Evolutionary conservation across 202 grass and related monocot species (phyloP).

Genomic region (Digitaria exilis): DNA sequence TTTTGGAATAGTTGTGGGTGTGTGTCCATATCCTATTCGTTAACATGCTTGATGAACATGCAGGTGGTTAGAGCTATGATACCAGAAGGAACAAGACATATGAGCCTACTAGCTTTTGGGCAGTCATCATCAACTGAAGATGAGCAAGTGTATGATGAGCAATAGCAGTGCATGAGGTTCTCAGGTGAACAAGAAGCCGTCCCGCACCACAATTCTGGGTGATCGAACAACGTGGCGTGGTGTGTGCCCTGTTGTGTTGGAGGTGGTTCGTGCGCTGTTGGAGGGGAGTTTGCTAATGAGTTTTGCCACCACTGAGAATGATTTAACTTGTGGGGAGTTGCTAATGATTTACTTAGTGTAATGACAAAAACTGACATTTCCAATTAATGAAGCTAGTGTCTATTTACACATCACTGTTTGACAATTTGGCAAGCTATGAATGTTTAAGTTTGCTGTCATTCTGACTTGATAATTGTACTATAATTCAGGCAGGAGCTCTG

Average conservation of each 20-base stretch:
- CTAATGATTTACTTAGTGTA: constrained; percentile 14
- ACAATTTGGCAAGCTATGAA: background rate
- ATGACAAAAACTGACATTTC: background rate
- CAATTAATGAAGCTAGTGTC: constrained; percentile 17
- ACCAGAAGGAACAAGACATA: constrained; percentile 79
- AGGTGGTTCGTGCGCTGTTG: background rate
- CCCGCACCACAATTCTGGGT: background rate
- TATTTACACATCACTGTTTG: background rate
- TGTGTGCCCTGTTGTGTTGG: too few species aligned
- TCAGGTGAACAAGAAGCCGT: background rate
- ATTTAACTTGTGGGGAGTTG: background rate
- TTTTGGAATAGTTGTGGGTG: background rate
- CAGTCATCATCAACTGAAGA: constrained; percentile 55
- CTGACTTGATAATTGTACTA: background rate
- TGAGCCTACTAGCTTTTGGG: constrained; percentile 81
- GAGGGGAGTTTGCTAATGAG: background rate
- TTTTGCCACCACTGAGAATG: constrained; percentile 5
- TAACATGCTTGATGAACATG: constrained; percentile 17
- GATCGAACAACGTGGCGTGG: background rate
- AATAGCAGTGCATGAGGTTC: constrained; percentile 12
- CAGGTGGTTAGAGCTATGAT: constrained; percentile 79
- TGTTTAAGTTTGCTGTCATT: background rate
- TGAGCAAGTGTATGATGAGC: constrained; percentile 58
- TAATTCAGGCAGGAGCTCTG: background rate
- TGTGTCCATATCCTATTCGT: background rate